These are phyloP conservation scores for Puccinia hordei DNA, from an alignment of 1,284 basidiomycete species.

Conservation along the genomic window DNA sequence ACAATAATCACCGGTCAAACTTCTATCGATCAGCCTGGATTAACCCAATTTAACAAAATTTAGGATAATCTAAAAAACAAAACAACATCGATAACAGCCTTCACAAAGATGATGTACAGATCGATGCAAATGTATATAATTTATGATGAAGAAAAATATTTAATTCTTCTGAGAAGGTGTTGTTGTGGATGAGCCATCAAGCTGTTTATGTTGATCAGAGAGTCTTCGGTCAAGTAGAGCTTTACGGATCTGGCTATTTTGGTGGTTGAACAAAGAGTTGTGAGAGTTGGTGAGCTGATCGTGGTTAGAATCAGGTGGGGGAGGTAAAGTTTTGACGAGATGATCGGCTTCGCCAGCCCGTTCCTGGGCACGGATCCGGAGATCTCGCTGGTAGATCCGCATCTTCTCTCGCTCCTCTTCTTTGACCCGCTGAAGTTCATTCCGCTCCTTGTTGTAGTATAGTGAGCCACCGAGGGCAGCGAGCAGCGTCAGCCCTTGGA, in stretches of 20 bases:
- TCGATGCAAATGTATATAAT: too few relatives aligned
- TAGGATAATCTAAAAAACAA: neutral
- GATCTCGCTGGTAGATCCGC: conserved; percentile 24
- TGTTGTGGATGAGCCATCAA: conserved; percentile 2
- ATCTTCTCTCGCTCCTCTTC: conserved; percentile 31
- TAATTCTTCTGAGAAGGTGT: conserved; percentile 11
- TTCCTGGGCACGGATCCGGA: conserved; percentile 27
- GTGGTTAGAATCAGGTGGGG: neutral
- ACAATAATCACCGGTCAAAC: conserved; percentile 64
- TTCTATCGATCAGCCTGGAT: conserved; percentile 13
- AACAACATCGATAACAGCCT: neutral
- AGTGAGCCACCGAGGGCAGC: conserved; percentile 46
- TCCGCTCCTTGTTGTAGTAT: conserved; percentile 34
- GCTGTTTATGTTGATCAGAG: conserved; percentile 23
- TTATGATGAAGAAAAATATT: neutral
- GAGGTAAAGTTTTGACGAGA: neutral
- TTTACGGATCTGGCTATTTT: conserved; percentile 17
- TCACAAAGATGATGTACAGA: too few relatives aligned
- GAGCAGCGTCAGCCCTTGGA: conserved; percentile 42
- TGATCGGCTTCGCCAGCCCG: neutral
- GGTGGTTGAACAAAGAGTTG: conserved; percentile 9
- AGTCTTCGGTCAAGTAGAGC: conserved; percentile 23
- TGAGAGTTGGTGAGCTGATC: neutral
- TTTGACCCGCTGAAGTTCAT: neutral
- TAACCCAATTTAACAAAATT: conserved; percentile 34